Percentiles rank a stretch among this genome's conserved stretches.
Evolutionary conservation across 345 rosid species (phyloP).

Genomic region (Eutrema japonicum): DNA sequence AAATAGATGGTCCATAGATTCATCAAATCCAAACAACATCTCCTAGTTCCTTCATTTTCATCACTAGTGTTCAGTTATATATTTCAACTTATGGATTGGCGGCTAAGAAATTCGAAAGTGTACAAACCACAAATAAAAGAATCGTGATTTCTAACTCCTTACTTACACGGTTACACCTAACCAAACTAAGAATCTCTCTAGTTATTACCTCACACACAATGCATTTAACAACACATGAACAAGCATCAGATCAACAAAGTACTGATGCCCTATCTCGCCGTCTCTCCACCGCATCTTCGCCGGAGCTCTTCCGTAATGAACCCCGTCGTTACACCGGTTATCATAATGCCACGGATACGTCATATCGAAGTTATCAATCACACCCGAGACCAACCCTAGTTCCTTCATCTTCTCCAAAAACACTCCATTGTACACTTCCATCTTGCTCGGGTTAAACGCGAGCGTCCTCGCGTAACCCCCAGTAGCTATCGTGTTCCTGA

Average conservation of each 20-base stretch:
- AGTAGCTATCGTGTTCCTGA: slow-evolving; percentile 75
- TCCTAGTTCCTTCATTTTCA: too few relatives aligned
- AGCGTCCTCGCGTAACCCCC: slow-evolving; percentile 80
- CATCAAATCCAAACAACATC: too few relatives aligned
- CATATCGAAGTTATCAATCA: slow-evolving; percentile 82
- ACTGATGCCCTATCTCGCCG: slow-evolving; percentile 89
- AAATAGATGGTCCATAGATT: too few relatives aligned
- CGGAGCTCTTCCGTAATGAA: slow-evolving; percentile 87
- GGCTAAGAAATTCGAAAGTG: not conserved
- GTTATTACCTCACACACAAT: slow-evolving; percentile 51
- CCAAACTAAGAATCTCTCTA: slow-evolving; percentile 6
- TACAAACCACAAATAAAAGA: slow-evolving; percentile 21
- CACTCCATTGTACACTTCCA: slow-evolving; percentile 76
- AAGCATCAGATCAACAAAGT: slow-evolving; percentile 88
- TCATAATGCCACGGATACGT: slow-evolving; percentile 93
- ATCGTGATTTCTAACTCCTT: not conserved
- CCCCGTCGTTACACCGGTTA: slow-evolving; percentile 87
- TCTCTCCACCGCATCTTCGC: slow-evolving; percentile 83
- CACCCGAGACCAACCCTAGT: slow-evolving; percentile 58
- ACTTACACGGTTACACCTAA: not conserved
- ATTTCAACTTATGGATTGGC: too few relatives aligned
- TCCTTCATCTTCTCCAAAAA: slow-evolving; percentile 66
- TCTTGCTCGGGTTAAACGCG: slow-evolving; percentile 81
- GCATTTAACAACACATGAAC: slow-evolving; percentile 76
- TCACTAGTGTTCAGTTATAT: too few relatives aligned